Percentiles rank a stretch among this genome's conserved stretches.
Evolutionary conservation across 495 filamentous ascomycete species (phyloP).

Genomic region (Hypoxylon intermedium): DNA sequence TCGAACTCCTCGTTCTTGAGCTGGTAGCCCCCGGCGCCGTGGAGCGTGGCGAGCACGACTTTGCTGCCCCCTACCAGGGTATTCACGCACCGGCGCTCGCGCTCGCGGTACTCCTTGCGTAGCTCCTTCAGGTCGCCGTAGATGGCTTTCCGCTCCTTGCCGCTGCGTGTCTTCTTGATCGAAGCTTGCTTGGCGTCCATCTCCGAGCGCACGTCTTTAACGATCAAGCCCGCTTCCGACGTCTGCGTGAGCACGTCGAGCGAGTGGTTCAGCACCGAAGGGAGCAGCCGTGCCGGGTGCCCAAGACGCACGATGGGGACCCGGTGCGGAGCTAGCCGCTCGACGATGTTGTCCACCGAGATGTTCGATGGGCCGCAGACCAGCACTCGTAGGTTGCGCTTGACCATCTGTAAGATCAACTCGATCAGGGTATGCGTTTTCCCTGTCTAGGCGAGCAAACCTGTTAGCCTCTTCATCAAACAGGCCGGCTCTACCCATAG

Average conservation of each 20-base stretch:
- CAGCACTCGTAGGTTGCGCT: constrained; percentile 72
- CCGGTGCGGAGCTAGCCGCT: constrained; percentile 81
- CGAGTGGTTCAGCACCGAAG: constrained; percentile 85
- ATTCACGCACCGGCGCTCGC: constrained; percentile 80
- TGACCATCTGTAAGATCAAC: constrained; percentile 84
- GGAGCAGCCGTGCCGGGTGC: constrained; percentile 89
- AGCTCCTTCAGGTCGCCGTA: constrained; percentile 85
- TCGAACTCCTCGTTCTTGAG: constrained; percentile 84
- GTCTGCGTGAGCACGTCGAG: constrained; percentile 93
- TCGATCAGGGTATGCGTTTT: constrained; percentile 98
- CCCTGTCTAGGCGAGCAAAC: constrained; percentile 66
- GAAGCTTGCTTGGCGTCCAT: constrained; percentile 92
- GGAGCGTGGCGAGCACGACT: constrained; percentile 89
- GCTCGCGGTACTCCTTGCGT: constrained; percentile 84
- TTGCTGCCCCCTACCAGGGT: constrained; percentile 77
- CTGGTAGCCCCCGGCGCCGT: constrained; percentile 89
- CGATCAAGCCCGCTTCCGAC: constrained; percentile 86
- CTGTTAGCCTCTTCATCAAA: background rate
- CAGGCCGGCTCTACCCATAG: background rate
- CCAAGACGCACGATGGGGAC: constrained; percentile 89
- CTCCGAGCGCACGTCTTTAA: constrained; percentile 88
- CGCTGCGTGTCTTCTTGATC: constrained; percentile 84
- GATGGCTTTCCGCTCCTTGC: constrained; percentile 78
- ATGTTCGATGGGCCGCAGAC: constrained; percentile 97
- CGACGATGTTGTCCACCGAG: constrained; percentile 98